These are phyloP conservation scores for Panicum virgatum DNA, from an alignment of 202 grass and related monocot genomes.

Conservation along the genomic window DNA sequence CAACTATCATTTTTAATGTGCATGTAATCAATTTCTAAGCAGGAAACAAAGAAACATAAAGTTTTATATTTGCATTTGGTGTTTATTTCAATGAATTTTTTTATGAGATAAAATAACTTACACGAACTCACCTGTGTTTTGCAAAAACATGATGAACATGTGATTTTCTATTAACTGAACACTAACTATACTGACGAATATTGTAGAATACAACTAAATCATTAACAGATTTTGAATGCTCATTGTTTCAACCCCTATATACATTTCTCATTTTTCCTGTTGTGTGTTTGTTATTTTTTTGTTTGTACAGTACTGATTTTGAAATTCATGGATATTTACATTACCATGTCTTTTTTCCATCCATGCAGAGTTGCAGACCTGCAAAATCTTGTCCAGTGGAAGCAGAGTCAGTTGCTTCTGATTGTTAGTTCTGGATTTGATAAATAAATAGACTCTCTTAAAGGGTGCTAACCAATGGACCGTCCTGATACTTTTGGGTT, in stretches of 20 bases:
- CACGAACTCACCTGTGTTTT: not conserved
- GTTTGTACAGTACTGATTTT: not conserved
- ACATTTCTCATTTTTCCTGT: not conserved
- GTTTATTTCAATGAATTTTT: not conserved
- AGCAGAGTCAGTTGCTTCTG: not conserved
- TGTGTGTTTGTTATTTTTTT: not conserved
- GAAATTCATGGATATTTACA: conserved; percentile 4
- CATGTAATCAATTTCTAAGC: not conserved
- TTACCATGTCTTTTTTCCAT: conserved; percentile 19
- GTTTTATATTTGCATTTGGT: not conserved
- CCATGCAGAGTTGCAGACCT: conserved; percentile 9
- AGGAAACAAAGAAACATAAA: no score
- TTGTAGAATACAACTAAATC: not conserved
- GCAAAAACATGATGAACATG: not conserved
- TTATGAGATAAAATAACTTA: not conserved
- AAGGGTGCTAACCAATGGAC: conserved; percentile 54
- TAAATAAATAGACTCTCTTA: conserved; percentile 15
- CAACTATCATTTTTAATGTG: not conserved
- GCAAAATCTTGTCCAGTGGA: not conserved
- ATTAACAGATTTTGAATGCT: not conserved
- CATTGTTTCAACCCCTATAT: not conserved
- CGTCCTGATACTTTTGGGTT: conserved; percentile 75
- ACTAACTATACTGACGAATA: not conserved
- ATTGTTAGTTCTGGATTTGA: not conserved
- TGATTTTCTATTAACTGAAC: not conserved